Evolutionary conservation across 495 filamentous ascomycete species (phyloP), one percentile per base, ranked within the genome.

Genomic region (Jackrogersella minutella): DNA sequence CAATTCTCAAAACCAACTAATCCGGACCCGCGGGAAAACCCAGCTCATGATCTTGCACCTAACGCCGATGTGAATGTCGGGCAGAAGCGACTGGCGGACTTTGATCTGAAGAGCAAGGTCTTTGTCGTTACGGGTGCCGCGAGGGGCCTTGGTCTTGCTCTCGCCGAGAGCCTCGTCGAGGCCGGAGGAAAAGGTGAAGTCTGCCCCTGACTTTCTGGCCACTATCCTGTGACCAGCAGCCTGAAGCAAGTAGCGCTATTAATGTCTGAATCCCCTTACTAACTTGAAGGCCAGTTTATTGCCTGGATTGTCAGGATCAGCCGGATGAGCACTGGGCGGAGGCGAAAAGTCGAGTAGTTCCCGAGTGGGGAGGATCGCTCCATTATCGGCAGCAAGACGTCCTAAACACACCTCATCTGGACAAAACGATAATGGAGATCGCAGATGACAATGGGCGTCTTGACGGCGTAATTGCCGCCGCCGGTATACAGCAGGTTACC

Each of bases 391-490:
- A 82, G 30, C 81, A 88, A 43, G 88, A 93, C 67, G 87, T 92
- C 9, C 82, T 85, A 28, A 79, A 92, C 67, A 79, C 77, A 17
- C 44, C 67, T 1, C 68, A 81, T 28, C 81, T 91, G 1, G 82
- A 90, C 65, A 64, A 67, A 39, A 73, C 82, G 28, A 84, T 91
- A 33, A 77, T 74, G 9, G 58, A 73, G 0, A 91, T 92, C 64
- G 85, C 86, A 0, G 73, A 77, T 2, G 73, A 83, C 34, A 70
- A 86, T 62, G 51, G 78, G 26, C 83, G 87, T 7, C 71, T 93
- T 63, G 90, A 93, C 66, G 91, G 91, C 3, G 76, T 92, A 26
- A 81, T 93, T 16, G 91, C 91, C 0, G 90, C 90, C 1, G 91
- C 91, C 0, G 90, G 87, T 8, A 86, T 92, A 46, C 87, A 92